Evolutionary conservation across 495 filamentous ascomycete species (phyloP), one percentile per base, ranked within the genome.

Genomic region (Penicillium longicatenatum): DNA sequence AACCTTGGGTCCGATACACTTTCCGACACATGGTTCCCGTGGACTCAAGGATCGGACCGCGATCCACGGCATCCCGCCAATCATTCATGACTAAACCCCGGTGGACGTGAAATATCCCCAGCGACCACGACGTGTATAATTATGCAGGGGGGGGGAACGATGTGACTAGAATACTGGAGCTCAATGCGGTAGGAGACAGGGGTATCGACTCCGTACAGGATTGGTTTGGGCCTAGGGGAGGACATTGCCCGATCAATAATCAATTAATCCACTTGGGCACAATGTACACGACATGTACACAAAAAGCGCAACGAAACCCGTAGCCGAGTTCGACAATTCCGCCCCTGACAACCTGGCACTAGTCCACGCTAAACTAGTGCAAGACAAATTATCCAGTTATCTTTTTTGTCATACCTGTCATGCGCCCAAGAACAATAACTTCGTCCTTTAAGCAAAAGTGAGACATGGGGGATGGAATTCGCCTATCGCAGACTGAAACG

Each of bases 41-140:
- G 47, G 24, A 17, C 35, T 29, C 22, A 43, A 54, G 57, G 57
- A 54, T 60, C 57, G 57, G 51, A 54, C 57, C 57, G 57, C 26
- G 35, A 44, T 41, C 50, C 44, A 48, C 51, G 43, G 54, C 35
- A 57, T 57, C 47, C 46, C 46, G 54, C 37, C 35, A 11, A 33
- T 21, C 6, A 45, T 5, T 20, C 42, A 45, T 17, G 16, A 21
- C 10, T 45, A 11, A 45, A 17, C 42, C 42, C 19, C 21, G 42
- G 26, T 26, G 4, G 26, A 26, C 26, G 26, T 26, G 26, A 6
- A 26, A 5, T 26, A 26, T 26, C 26, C 26, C 4, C 26, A 26
- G 1, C 26, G 26, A 26, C 26, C 26, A 26, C 4, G 9, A 9
- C 6, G 31, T 35, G 31, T 35, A 14, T 8, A 33, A 4, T 35